Base-by-base conservation (phyloP, 768 basidiomycete species). In the Leucocoprinus birnbaumii region DNA sequence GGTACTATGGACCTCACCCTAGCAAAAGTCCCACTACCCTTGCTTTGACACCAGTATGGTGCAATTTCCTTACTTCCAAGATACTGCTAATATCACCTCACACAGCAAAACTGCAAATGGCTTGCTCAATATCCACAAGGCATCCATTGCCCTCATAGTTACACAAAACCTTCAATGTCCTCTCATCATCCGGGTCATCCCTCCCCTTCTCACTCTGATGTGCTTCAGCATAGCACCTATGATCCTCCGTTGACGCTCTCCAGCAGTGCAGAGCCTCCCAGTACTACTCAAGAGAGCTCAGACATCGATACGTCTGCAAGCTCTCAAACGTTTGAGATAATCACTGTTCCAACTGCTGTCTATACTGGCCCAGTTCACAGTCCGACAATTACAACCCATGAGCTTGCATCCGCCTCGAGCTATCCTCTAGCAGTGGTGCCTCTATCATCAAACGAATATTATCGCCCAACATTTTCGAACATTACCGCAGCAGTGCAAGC, bases 401-500 rank as follows among this genome's bases (percentile, higher is more conserved):
- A 31, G 31, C 6, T 11, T 5, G 31, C 31, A 11, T 31, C 31
- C 5, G 11, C 31, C 5, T 31, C 31, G 11, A 31, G 31, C 31
- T 31, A 31, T 5, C 58, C 26, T 51, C 53, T 14, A 47, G 64
- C 14, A 48, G 64, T 24, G 2, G 57, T 34, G 34, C 62, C 22
- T 43, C 59, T 61, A 21, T 52, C 66, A 3, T 58, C 58, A 1
- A 65, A 66, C 34, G 74, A 73, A 9, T 78, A 77, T 57, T 56
- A 53, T 13, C 73, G 11, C 31, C 11, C 65, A 26, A 75, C 71
- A 8, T 78, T 77, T 65, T 60, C 56, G 47, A 73, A 74, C 61
- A 65, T 74, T 26, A 73, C 71, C 5, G 75, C 73, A 10, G 77
- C 77, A 25, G 73, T 71, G 22, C 70, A 79, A 58, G 76, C 72